Conservation (phyloP, 2,329 filamentous ascomycete genomes). For the Xylariales sp. region DNA sequence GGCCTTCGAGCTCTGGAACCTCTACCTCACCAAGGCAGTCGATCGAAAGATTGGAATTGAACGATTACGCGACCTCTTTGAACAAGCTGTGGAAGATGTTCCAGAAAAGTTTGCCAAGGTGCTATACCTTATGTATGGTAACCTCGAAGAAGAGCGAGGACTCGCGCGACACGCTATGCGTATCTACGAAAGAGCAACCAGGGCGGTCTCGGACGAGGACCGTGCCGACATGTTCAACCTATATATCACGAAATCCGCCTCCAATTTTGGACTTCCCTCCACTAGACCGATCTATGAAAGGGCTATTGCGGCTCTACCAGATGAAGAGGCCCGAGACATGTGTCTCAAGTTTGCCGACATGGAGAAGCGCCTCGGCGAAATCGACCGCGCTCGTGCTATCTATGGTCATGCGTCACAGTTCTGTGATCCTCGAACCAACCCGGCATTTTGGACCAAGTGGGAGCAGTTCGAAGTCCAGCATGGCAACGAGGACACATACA, state of each 20-base stretch:
- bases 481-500: conserved; percentile 99
- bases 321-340: conserved; percentile 95
- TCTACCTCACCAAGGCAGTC: conserved; percentile 97
- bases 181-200: conserved; percentile 96
- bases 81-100: conserved; percentile 94
- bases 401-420: conserved; percentile 98
- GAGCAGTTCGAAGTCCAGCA: conserved; percentile 97
- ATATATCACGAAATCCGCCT: conserved; percentile 98
- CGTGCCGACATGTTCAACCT: conserved; percentile 98
- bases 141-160: conserved; percentile 93
- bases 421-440: conserved; percentile 91
- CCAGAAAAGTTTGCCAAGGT: conserved; percentile 96
- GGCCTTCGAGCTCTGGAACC: conserved; percentile 97
- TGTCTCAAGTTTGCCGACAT: conserved; percentile 98
- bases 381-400: conserved; percentile 93
- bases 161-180: conserved; percentile 97
- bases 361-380: conserved; percentile 90
- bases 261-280: conserved; percentile 96
- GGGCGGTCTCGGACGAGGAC: conserved; percentile 94
- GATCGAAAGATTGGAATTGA: conserved; percentile 97
- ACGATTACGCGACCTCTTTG: conserved; percentile 91
- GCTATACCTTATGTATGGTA: conserved; percentile 98
- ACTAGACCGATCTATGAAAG: conserved; percentile 96
- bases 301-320: conserved; percentile 91
- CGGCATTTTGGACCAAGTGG: conserved; percentile 96